phyloP scores from a whole-genome alignment of 108 stramenopile genomes.

The Seminavis robusta region DNA sequence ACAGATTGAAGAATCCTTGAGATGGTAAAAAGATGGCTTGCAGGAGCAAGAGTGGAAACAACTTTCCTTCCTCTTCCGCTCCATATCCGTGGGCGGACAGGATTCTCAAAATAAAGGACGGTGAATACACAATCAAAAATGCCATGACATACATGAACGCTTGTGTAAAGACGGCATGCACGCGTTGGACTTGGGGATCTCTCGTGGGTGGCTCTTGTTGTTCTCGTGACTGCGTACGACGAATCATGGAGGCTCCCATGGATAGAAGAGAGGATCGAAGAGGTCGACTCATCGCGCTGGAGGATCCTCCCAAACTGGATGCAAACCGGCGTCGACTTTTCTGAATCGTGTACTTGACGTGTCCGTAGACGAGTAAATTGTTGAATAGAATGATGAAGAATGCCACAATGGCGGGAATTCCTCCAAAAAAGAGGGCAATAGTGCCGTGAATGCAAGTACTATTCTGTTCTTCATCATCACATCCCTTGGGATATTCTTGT shows the following conservation, averaged over 20 bases:
- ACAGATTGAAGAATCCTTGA: constrained; percentile 43
- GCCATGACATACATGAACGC: background rate
- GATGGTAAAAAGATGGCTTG: constrained; percentile 13
- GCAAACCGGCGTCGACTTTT: background rate
- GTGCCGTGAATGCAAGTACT: no score
- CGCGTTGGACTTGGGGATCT: background rate
- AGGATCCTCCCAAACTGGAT: no score
- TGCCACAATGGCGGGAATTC: background rate
- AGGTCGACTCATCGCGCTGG: no score
- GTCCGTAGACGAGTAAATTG: background rate
- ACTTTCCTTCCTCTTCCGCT: no score
- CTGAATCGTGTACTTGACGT: background rate
- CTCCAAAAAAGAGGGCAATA: background rate
- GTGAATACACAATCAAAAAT: background rate
- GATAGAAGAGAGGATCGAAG: background rate
- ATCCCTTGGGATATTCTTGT: no score
- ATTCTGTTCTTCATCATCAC: no score
- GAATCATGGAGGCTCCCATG: background rate
- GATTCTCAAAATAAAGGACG: background rate
- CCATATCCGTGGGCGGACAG: no score
- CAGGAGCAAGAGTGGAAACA: no score
- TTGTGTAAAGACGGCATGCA: background rate
- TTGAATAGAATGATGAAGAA: background rate
- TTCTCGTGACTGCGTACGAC: no score
- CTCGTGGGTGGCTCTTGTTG: no score